Percentiles rank a stretch among this genome's conserved stretches.
These are phyloP conservation scores for Fusarium phyllophilum DNA, from an alignment of 2,329 filamentous ascomycete genomes.

Conservation along the genomic window DNA sequence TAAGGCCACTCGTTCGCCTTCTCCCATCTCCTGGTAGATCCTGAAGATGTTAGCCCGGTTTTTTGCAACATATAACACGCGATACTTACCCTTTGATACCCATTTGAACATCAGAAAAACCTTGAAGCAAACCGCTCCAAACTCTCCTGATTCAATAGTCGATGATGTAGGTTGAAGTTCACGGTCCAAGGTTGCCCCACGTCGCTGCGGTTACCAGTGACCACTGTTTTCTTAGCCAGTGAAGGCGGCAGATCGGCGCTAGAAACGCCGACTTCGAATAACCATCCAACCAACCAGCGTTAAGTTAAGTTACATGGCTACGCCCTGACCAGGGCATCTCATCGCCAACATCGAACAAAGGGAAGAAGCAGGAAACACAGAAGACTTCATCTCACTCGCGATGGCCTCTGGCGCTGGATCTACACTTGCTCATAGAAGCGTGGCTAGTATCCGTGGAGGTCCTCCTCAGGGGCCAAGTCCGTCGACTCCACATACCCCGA, in stretches of 20 bases:
- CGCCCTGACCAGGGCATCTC: slow-evolving; percentile 24
- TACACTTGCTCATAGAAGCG: slow-evolving; percentile 65
- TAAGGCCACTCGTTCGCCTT: slow-evolving; percentile 81
- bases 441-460: slow-evolving; percentile 65
- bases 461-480: slow-evolving; percentile 49
- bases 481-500: slow-evolving; percentile 70
- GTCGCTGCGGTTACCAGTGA: slow-evolving; percentile 47
- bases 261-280: slow-evolving; percentile 36
- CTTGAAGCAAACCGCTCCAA: slow-evolving; percentile 8
- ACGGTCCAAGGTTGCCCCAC: slow-evolving; percentile 33
- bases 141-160: slow-evolving; percentile 5
- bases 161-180: slow-evolving; percentile 35
- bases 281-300: slow-evolving; percentile 38
- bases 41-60: slow-evolving; percentile 56
- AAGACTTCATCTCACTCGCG: not conserved
- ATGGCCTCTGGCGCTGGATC: slow-evolving; percentile 59
- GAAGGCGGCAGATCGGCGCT: slow-evolving; percentile 44
- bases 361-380: not conserved
- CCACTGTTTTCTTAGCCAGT: slow-evolving; percentile 41
- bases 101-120: slow-evolving; percentile 54
- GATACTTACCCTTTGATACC: slow-evolving; percentile 70
- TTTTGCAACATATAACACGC: fast-evolving
- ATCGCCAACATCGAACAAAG: slow-evolving; percentile 21
- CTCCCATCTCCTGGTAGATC: slow-evolving; percentile 89
- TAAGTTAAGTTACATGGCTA: slow-evolving; percentile 28